phyloP scores from a whole-genome alignment of 2,329 filamentous ascomycete genomes.

The Penicillium sp. region DNA sequence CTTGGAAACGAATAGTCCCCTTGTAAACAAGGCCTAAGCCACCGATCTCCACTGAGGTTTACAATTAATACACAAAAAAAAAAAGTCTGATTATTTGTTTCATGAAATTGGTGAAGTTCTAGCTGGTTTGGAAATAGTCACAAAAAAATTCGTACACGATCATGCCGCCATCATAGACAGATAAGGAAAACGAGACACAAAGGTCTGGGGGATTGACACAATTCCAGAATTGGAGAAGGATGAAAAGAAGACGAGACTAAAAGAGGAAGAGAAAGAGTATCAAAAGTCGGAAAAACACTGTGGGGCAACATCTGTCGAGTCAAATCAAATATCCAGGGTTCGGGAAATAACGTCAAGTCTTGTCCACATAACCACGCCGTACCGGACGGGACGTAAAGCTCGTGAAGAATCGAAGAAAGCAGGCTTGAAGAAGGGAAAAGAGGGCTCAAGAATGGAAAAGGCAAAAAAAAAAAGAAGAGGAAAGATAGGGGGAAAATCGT shows the following conservation, averaged over 20 bases:
- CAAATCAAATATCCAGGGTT: constrained; percentile 10
- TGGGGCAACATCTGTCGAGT: constrained; percentile 1
- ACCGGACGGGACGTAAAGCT: constrained; percentile 22
- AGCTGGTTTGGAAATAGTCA: constrained; percentile 8
- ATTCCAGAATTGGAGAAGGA: constrained; percentile 12
- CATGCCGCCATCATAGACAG: constrained; percentile 31
- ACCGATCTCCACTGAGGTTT: background rate
- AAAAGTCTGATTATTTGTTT: background rate
- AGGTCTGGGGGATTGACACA: constrained; percentile 13
- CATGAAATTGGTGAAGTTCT: background rate
- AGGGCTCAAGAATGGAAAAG: constrained; percentile 6
- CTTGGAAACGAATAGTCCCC: background rate
- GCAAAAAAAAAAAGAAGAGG: background rate
- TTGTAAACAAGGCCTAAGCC: background rate
- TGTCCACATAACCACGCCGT: constrained; percentile 5
- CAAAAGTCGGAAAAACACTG: constrained; percentile 3
- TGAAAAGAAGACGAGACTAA: constrained; percentile 10
- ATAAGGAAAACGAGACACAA: constrained; percentile 14
- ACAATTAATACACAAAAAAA: background rate
- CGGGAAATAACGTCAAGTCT: constrained; percentile 14
- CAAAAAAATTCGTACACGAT: constrained; percentile 24
- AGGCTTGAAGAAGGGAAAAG: constrained; percentile 3
- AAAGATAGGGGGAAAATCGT: constrained; percentile 5
- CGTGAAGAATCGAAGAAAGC: constrained; percentile 16
- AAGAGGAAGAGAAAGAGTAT: constrained; percentile 8